Conservation (phyloP, 257 asterid species). For the Solanum clarkiae region DNA sequence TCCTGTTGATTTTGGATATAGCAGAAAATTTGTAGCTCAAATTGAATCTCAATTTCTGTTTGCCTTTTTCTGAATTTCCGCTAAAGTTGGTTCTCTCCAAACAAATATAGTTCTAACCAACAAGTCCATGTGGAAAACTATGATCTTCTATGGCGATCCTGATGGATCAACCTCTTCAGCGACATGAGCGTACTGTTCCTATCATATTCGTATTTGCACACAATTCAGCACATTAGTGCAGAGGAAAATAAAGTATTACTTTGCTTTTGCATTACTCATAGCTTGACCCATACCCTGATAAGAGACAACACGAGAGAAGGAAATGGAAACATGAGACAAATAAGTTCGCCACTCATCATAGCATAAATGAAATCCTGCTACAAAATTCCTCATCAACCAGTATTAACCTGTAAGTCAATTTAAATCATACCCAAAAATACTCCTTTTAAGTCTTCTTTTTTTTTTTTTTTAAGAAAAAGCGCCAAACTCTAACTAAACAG, state of each 20-base stretch:
- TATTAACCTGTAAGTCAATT: not conserved
- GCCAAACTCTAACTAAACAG: constrained; percentile 17
- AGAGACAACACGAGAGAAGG: not conserved
- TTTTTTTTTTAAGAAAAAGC: no score
- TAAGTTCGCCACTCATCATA: not conserved
- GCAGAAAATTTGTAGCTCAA: not conserved
- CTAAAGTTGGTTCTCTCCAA: not conserved
- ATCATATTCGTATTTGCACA: not conserved
- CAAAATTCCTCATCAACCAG: not conserved
- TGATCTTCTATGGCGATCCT: not conserved
- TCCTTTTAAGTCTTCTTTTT: not conserved
- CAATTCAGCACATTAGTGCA: not conserved
- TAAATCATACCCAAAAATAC: not conserved
- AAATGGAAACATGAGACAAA: not conserved
- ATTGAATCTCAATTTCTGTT: not conserved
- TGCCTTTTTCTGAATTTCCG: not conserved
- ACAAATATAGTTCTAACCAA: not conserved
- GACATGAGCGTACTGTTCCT: not conserved
- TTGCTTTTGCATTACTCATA: not conserved
- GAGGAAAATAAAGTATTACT: not conserved
- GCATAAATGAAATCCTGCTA: not conserved
- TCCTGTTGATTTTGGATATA: not conserved
- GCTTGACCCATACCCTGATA: not conserved
- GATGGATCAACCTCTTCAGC: not conserved
- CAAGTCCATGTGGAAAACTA: not conserved